Percentiles rank a stretch among this genome's conserved stretches.
phyloP scores from a whole-genome alignment of 805 yeast species.

The Barnettozyma sucrosica region DNA sequence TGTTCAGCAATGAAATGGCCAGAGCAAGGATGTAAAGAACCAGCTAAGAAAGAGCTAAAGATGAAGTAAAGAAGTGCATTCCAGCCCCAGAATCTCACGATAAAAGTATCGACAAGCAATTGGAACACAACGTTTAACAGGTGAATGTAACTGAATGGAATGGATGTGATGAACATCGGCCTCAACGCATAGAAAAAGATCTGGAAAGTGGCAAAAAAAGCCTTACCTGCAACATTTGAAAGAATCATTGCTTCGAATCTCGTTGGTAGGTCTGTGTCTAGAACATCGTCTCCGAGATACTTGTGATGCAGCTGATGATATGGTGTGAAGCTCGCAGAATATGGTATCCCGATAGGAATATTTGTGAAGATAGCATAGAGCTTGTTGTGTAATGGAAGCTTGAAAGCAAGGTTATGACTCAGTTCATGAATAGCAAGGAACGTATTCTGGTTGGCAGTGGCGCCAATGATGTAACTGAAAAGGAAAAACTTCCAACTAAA shows the following conservation, averaged over 20 bases:
- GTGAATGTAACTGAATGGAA: conserved; percentile 72
- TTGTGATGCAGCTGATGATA: conserved; percentile 91
- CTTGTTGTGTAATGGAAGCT: conserved; percentile 69
- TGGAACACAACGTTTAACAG: conserved; percentile 58
- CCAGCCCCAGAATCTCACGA: conserved; percentile 59
- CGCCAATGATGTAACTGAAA: conserved; percentile 76
- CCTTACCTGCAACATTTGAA: conserved; percentile 77
- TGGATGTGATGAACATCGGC: conserved; percentile 78
- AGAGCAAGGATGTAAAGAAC: conserved; percentile 89
- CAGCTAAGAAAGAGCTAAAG: conserved; percentile 78
- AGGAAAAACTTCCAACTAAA: conserved; percentile 48
- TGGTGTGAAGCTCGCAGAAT: conserved; percentile 79
- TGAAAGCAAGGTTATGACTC: conserved; percentile 79
- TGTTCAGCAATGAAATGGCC: conserved; percentile 97
- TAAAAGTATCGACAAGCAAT: conserved; percentile 46
- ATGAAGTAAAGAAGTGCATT: conserved; percentile 61
- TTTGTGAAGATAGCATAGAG: conserved; percentile 72
- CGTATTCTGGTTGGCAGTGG: conserved; percentile 77
- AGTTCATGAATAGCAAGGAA: conserved; percentile 87
- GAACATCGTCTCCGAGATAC: conserved; percentile 75
- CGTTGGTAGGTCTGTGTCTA: conserved; percentile 89
- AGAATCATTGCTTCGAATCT: conserved; percentile 65
- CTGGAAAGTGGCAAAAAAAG: conserved; percentile 86
- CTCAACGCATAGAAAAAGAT: conserved; percentile 83
- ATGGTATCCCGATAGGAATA: conserved; percentile 85